These are phyloP conservation scores for Wickerhamomyces chambardii DNA, from an alignment of 805 yeast species.

Conservation along the genomic window DNA sequence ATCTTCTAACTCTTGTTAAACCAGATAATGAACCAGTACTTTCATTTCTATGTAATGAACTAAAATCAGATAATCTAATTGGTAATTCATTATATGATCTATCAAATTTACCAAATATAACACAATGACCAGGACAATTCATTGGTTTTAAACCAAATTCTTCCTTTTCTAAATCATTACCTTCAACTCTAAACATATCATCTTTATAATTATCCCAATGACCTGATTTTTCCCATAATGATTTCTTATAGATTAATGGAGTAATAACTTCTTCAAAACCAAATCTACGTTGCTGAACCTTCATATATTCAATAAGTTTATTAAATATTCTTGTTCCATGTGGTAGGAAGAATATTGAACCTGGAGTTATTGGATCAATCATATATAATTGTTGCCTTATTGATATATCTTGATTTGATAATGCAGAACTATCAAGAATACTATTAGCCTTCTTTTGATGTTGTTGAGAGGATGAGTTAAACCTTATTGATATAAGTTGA, in stretches of 20 bases:
- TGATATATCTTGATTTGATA: background rate
- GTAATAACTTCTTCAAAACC: constrained; percentile 92
- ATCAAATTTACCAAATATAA: constrained; percentile 66
- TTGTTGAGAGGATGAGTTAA: too few species aligned
- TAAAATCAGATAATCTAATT: constrained; percentile 76
- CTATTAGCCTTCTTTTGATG: too few species aligned
- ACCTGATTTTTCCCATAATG: constrained; percentile 85
- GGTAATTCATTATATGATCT: constrained; percentile 86
- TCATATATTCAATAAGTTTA: constrained; percentile 73
- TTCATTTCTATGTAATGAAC: constrained; percentile 90
- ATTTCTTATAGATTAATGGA: constrained; percentile 77
- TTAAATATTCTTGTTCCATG: constrained; percentile 87
- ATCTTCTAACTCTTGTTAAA: constrained; percentile 83
- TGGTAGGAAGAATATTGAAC: constrained; percentile 86
- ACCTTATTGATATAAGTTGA: too few species aligned
- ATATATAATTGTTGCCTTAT: constrained; percentile 64
- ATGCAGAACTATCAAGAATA: too few species aligned
- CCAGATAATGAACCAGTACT: constrained; percentile 93
- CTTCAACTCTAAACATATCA: constrained; percentile 87
- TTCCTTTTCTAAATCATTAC: constrained; percentile 33
- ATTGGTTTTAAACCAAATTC: constrained; percentile 85
- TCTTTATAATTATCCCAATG: constrained; percentile 94
- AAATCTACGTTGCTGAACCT: constrained; percentile 66
- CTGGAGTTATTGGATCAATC: constrained; percentile 80
- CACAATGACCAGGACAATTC: constrained; percentile 95